Base-by-base conservation (phyloP, 768 basidiomycete species). In the Favolaschia claudopus region DNA sequence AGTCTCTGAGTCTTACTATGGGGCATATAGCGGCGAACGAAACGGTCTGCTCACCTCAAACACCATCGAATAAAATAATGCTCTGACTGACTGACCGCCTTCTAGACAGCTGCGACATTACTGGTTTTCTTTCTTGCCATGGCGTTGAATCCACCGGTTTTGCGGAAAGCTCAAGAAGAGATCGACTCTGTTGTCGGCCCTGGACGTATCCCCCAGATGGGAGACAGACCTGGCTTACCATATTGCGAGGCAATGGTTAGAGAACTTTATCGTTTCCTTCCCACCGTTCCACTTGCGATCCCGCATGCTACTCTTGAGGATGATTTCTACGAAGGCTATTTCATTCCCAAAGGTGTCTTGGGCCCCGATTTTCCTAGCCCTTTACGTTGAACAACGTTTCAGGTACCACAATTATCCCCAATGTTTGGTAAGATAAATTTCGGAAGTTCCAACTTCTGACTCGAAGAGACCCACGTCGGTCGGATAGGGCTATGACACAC, bases 251-350 rank as follows among this genome's bases (percentile, higher is more conserved):
- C 68, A 1, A 25, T 73, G 5, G 51, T 67, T 17, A 60, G 63
- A 33, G 72, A 74, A 42, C 59, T 69, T 20, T 31, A 69, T 36
- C 60, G 72, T 10, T 68, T 65, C 65, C 44, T 54, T n/a, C 67
- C 67, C 2, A 54, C 56, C 25, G 56, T 46, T 1, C 66, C 68
- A 2, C 44, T 69, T 5, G 57, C 56, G 10, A 24, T 68, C 12
- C 46, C 64, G 14, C 62, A 62, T 44, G 50, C 58, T 14, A 52
- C 51, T 1, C 58, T 31, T n/a, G 39, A 48, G 15, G 62, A 64
- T 19, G 62, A 66, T 39, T 17, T 55, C 4, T 64, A 62, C 34
- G 49, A 57, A 7, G 66, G 63, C 8, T 65, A 42, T 28, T 46
- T 47, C 19, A 64, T 67, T 24, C 49, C 47, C 12, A 60, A 56